A percentile compares a stretch with the other conserved stretches of the same genome.
These are phyloP conservation scores for Venturia aucupariae DNA, from an alignment of 2,329 filamentous ascomycete genomes.

Conservation along the genomic window DNA sequence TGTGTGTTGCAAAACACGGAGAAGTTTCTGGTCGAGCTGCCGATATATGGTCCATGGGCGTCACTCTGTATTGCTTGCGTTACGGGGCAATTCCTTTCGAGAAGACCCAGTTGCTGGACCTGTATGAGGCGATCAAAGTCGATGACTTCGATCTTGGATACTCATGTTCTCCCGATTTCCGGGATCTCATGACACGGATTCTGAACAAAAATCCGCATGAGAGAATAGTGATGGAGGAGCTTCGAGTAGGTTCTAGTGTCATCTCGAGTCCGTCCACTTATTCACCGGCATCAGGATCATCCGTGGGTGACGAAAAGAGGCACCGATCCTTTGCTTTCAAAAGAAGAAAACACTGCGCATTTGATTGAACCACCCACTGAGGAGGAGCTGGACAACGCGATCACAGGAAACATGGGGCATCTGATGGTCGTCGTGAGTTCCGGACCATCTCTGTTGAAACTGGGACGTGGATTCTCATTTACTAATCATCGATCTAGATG, in stretches of 20 bases:
- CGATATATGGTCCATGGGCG: slow-evolving; percentile 98
- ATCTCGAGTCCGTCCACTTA: slow-evolving; percentile 14
- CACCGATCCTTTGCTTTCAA: slow-evolving; percentile 65
- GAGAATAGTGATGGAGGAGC: slow-evolving; percentile 71
- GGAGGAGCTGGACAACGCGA: slow-evolving; percentile 80
- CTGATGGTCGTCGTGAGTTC: slow-evolving; percentile 66
- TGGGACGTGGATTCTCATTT: background rate
- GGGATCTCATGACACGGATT: slow-evolving; percentile 62
- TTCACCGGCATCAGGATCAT: slow-evolving; percentile 53
- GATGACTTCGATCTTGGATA: slow-evolving; percentile 55
- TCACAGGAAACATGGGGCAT: slow-evolving; percentile 81
- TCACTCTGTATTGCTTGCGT: slow-evolving; percentile 84
- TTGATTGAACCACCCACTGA: slow-evolving; percentile 77
- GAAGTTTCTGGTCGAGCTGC: slow-evolving; percentile 81
- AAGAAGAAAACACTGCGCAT: slow-evolving; percentile 77
- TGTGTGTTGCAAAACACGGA: slow-evolving; percentile 79
- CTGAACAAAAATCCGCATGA: slow-evolving; percentile 78
- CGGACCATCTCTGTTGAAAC: background rate
- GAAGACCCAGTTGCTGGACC: slow-evolving; percentile 65
- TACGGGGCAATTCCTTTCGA: slow-evolving; percentile 88
- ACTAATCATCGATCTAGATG: slow-evolving; percentile 44
- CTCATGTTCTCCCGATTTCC: slow-evolving; percentile 58
- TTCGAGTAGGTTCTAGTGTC: slow-evolving; percentile 59
- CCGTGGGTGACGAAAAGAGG: slow-evolving; percentile 85
- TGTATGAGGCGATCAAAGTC: slow-evolving; percentile 79